Evolutionary conservation across 2,329 filamentous ascomycete species (phyloP).

Genomic region (Cryphonectria carpinicola): DNA sequence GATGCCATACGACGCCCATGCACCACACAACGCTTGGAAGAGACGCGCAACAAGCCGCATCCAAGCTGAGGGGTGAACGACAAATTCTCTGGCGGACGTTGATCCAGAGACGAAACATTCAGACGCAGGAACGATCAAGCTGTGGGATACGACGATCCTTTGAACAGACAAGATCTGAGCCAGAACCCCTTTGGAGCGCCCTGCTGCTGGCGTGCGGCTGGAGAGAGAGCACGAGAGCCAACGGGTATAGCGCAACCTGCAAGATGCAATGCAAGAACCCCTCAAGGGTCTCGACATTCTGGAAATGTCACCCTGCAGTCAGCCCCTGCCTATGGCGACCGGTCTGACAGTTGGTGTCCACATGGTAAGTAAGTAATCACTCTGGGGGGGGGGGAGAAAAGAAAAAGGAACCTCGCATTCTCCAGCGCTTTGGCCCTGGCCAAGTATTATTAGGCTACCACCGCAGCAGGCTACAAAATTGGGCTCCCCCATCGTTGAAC

Average conservation of each 20-base stretch:
- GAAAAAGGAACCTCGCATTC: neutral
- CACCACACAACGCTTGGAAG: neutral
- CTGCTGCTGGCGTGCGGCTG: neutral
- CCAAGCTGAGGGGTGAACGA: neutral
- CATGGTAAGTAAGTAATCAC: neutral
- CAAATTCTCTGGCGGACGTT: neutral
- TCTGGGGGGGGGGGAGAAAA: neutral
- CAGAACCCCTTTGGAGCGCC: neutral
- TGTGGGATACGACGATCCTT: neutral
- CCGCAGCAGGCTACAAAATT: neutral
- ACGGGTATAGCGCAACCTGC: slow-evolving; percentile 14
- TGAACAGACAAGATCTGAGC: neutral
- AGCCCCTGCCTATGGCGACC: neutral
- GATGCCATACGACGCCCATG: neutral
- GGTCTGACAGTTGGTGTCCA: neutral
- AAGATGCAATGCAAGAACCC: neutral
- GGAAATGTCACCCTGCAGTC: neutral
- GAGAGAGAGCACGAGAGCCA: neutral
- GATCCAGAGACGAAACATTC: neutral
- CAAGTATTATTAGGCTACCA: neutral
- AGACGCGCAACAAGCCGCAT: neutral
- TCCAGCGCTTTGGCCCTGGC: neutral
- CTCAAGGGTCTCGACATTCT: neutral
- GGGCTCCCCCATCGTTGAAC: neutral
- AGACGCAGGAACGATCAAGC: neutral